These are phyloP conservation scores for Cordyceps fumosorosea DNA, from an alignment of 2,329 filamentous ascomycete genomes.

Conservation along the genomic window DNA sequence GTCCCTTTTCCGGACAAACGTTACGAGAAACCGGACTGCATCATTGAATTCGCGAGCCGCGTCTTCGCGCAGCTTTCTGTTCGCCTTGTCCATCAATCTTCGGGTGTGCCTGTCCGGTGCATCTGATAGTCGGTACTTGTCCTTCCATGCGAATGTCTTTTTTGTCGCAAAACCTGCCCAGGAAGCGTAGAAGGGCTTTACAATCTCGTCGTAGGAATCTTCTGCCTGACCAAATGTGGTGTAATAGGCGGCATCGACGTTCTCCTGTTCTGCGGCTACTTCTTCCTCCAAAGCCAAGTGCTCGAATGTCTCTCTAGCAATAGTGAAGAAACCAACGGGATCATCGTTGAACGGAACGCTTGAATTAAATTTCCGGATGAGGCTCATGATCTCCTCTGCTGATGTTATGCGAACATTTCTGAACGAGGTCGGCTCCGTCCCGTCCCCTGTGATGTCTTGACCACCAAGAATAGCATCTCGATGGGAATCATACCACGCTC, in stretches of 20 bases:
- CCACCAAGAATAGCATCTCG: slow-evolving; percentile 74
- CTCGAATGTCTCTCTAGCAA: slow-evolving; percentile 69
- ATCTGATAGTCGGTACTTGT: slow-evolving; percentile 75
- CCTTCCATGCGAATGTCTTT: slow-evolving; percentile 86
- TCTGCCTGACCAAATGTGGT: slow-evolving; percentile 75
- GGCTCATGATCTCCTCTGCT: slow-evolving; percentile 66
- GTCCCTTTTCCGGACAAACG: slow-evolving; percentile 87
- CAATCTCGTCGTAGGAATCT: slow-evolving; percentile 68
- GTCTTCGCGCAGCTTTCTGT: slow-evolving; percentile 75
- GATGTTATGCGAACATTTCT: slow-evolving; percentile 70
- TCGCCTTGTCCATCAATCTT: slow-evolving; percentile 91
- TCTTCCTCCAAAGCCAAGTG: slow-evolving; percentile 75
- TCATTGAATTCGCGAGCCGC: slow-evolving; percentile 87
- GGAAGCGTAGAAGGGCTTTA: slow-evolving; percentile 70
- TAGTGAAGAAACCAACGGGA: slow-evolving; percentile 77
- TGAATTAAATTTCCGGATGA: slow-evolving; percentile 76
- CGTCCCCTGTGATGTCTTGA: slow-evolving; percentile 40
- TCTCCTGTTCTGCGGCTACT: slow-evolving; percentile 64
- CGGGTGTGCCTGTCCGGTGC: slow-evolving; percentile 79
- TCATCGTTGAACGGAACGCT: slow-evolving; percentile 75
- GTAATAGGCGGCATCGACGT: slow-evolving; percentile 56
- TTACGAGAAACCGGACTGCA: slow-evolving; percentile 75
- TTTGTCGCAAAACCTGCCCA: slow-evolving; percentile 80
- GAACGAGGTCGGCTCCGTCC: slow-evolving; percentile 50
- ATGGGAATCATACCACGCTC: slow-evolving; percentile 97